A percentile compares a stretch with the other conserved stretches of the same genome.
These are phyloP conservation scores for Salix dunnii DNA, from an alignment of 345 rosid genomes.

Conservation along the genomic window DNA sequence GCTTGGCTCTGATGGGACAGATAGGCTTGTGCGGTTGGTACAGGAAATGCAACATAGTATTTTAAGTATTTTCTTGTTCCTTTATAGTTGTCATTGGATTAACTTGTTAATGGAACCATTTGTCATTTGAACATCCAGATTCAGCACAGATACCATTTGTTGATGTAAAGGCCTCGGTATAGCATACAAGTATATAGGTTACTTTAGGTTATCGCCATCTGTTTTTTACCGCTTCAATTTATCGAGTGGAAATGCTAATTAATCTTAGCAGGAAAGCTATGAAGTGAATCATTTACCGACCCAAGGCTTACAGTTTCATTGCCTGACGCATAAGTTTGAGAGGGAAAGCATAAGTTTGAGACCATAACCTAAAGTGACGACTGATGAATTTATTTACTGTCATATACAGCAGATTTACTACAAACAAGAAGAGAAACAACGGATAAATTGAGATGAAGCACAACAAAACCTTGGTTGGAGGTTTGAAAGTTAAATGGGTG, in stretches of 20 bases:
- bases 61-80: not conserved
- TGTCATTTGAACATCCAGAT: slow-evolving; percentile 49
- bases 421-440: too few species aligned
- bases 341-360: too few species aligned
- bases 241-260: not conserved
- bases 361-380: too few species aligned
- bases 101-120: not conserved
- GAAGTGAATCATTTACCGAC: not conserved
- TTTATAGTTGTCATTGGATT: not conserved
- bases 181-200: too few species aligned
- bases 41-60: not conserved
- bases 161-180: not conserved
- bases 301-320: not conserved
- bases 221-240: not conserved
- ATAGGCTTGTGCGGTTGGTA: too few species aligned
- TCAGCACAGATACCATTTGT: slow-evolving; percentile 74
- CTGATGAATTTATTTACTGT: not conserved
- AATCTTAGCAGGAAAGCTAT: too few species aligned
- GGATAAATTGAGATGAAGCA: too few species aligned
- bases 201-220: too few species aligned
- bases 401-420: too few species aligned
- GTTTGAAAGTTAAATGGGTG: too few species aligned
- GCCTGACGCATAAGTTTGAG: not conserved
- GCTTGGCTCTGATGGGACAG: too few species aligned
- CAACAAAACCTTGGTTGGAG: too few species aligned